Base-by-base conservation (phyloP, 2,329 filamentous ascomycete genomes). In the Botrytis paeoniae region DNA sequence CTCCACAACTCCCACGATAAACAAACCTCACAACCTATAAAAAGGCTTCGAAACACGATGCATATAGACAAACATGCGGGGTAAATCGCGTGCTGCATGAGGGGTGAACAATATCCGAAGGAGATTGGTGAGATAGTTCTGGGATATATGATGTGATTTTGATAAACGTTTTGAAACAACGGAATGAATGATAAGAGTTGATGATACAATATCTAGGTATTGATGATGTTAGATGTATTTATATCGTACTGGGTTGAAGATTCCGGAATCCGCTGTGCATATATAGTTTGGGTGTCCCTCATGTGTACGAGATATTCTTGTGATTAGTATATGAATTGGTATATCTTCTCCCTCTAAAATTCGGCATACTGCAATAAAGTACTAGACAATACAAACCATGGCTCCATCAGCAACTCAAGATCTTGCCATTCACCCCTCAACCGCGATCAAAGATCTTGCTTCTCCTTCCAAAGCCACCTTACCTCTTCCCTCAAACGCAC, bases 401-500 rank as follows among this genome's bases (percentile, higher is more conserved):
- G 66, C 66, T 32, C 43, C n/a, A 70, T 32, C 65, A 86, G 85
- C 86, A 66, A 78, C 78, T 74, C 79, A 72, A 41, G 75, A 76
- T 57, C 85, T 86, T 77, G 85, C 90, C 57, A 90, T 93, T 76
- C 84, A 89, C 72, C 82, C 88, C 8, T 83, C 84, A 51, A 29
- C 35, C 7, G 35, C 25, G 6, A 92, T 93, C 74, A 86, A 86
- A 57, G 91, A 93, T 79, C 87, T 89, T 22, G 87, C 86, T 10
- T 82, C 86, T 74, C 91, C 87, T 0, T 85, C 82, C 75, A 93
- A 92, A 78, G 90, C 93, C 78, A 89, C 83, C 0, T 84, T 94
- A 1, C 85, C 84, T 1, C 83, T 93, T 10, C 92, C 92, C 4
- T 84, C 84, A 16, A 77, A 86, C 1, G 83, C 91, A 1, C 84